Evolutionary conservation across 306 rosid species (phyloP).

Genomic region (Sechiopsis laciniata): DNA sequence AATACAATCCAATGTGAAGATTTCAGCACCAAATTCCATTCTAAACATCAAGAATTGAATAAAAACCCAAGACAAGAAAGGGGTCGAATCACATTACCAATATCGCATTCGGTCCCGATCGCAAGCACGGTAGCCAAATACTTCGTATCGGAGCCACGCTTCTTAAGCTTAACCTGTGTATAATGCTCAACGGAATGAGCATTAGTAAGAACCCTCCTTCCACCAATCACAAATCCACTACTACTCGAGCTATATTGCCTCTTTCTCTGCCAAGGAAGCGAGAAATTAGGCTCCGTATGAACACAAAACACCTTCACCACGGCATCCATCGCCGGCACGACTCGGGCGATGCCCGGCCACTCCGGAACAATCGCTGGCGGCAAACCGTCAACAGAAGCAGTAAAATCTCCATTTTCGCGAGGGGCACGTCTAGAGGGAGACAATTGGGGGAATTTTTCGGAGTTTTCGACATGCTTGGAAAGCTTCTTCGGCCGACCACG

Average conservation of each 20-base stretch:
- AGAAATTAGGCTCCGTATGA: conserved; percentile 94
- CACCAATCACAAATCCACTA: conserved; percentile 80
- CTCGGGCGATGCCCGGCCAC: conserved; percentile 45
- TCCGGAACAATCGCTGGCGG: conserved; percentile 18
- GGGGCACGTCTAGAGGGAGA: conserved; percentile 35
- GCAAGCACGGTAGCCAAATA: conserved; percentile 89
- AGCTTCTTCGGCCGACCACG: conserved; percentile 68
- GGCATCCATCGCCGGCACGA: conserved; percentile 72
- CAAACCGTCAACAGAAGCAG: conserved; percentile 29
- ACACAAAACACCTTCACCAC: conserved; percentile 92
- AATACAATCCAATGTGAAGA: not conserved
- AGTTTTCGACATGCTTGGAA: conserved; percentile 36
- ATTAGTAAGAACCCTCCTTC: conserved; percentile 83
- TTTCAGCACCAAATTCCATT: not conserved
- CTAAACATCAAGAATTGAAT: not conserved
- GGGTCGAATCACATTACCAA: conserved; percentile 35
- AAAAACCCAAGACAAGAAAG: not conserved
- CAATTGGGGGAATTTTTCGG: conserved; percentile 28
- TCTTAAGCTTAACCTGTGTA: conserved; percentile 91
- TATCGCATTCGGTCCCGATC: conserved; percentile 95
- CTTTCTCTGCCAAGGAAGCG: conserved; percentile 95
- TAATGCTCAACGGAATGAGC: conserved; percentile 94
- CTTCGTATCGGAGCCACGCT: conserved; percentile 92
- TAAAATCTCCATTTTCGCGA: conserved; percentile 36
- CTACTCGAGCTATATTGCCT: conserved; percentile 85